Evolutionary conservation across 78 protist species (phyloP), one percentile per base, ranked within the genome.

Genomic region (Guillardia theta): DNA sequence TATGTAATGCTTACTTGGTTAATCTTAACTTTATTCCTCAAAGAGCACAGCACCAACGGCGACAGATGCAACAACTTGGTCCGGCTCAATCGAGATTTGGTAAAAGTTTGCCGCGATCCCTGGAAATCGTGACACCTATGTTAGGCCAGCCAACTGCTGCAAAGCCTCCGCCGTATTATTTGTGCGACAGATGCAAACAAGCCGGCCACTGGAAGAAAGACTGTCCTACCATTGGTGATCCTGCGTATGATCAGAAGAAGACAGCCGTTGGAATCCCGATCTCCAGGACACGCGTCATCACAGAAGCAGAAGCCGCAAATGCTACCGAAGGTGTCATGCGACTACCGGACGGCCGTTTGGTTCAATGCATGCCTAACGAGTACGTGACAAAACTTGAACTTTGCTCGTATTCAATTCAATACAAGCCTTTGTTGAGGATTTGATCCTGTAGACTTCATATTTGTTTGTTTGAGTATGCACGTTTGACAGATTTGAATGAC

Each of bases 281-380:
- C 6, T 70, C 83, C 0, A 12, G 83, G 41, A 70, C 83, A 24
- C 33, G 41, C 46, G 41, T 70, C 4, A 70, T 70, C 83, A 70
- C 45, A 15, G 83, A 70, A 6, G 45, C 9, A 24, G 83, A 70
- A 1, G 83, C 83, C 1, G 45, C 45, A 3, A 24, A 36, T 22
- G n/a, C 41, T 36, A 24, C 21, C 46, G 83, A 70, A 22, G 83
- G 83, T 22, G 83, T 70, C 36, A 70, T 24, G 33, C 83, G 41
- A 24, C 41, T 70, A 43, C 41, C 83, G 83, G 83, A 70, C 83
- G 83, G 83, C 27, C 33, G 83, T 12, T 24, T 33, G 4, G 83
- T 70, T 15, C 83, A 70, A 43, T 70, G 83, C 83, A 33, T 70
- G 83, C 83, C 83, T 15, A 70, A 43, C 83, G 83, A 70, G 83